Evolutionary conservation across 371 early-diverging fungal species (phyloP), one percentile per base, ranked within the genome.

Genomic region (Syncephalastrum sp.): DNA sequence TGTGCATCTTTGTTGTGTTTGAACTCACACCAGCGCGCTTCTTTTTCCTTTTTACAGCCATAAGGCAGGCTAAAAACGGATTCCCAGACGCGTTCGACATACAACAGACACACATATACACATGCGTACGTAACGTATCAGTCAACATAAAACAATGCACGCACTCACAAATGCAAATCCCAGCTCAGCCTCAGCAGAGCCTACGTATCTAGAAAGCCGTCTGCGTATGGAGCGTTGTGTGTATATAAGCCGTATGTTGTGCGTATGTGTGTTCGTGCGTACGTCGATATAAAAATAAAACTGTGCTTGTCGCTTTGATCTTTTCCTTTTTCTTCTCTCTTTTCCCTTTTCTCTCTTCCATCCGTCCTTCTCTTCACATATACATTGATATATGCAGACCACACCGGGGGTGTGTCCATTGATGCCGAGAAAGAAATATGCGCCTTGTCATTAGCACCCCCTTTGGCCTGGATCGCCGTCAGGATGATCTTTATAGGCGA

Each of bases 11-110:
- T 14, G 33, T 56, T 41, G 12, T 16, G 16, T 17, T 23, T 13
- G 42, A 50, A 14, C 14, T 17, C 21, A 52, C 3, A 38, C 29
- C 46, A 24, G 46, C 47, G 45, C 17, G 17, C 24, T 33, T 49
- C 59, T 56, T 47, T 49, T 61, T 29, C 54, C 29, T 55, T 42
- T 25, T 13, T 27, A 47, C 54, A 74, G 74, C 74, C 57, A 74
- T 61, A 74, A 74, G 74, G 71, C 74, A 45, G 72, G 72, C 61
- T 72, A 72, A 68, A 61, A 29, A 3, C 29, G 29, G 29, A 29
- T 29, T 3, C 29, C 29, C 7, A 21, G 29, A 7, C 29, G 29
- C 29, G 7, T 3, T 29, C 29, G 29, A 29, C 7, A 29, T 29
- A 29, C 29, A 29, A 29, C 29, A 29, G 29, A 7, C 3, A 29